Percentiles rank a stretch among this genome's conserved stretches.
These are phyloP conservation scores for Suhomyces sp. DNA, from an alignment of 805 yeast species.

Conservation along the genomic window DNA sequence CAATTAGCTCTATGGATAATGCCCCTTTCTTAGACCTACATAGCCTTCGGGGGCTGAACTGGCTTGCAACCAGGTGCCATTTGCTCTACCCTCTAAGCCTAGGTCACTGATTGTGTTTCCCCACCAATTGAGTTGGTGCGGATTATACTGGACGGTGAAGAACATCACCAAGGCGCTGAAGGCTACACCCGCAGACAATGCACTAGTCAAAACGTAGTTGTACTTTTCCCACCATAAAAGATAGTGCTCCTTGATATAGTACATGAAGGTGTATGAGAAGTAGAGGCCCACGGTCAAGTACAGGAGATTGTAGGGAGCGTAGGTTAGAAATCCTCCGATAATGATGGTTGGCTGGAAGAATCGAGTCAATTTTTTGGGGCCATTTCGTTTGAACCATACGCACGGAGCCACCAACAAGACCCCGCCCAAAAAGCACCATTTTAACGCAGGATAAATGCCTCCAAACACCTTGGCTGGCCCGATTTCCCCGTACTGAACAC, in stretches of 20 bases:
- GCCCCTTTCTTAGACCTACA: slow-evolving; percentile 27
- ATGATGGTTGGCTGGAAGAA: slow-evolving; percentile 55
- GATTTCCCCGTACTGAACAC: slow-evolving; percentile 54
- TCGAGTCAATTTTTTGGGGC: slow-evolving; percentile 30
- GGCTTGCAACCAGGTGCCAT: slow-evolving; percentile 28
- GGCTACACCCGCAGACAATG: slow-evolving; percentile 61
- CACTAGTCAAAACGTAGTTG: slow-evolving; percentile 60
- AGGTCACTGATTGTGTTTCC: slow-evolving; percentile 42
- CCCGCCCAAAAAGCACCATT: slow-evolving; percentile 62
- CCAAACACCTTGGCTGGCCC: slow-evolving; percentile 61
- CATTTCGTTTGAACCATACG: slow-evolving; percentile 32
- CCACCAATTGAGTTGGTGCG: slow-evolving; percentile 57
- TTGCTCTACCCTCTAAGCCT: slow-evolving; percentile 36
- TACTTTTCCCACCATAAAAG: slow-evolving; percentile 70
- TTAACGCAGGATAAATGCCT: slow-evolving; percentile 49
- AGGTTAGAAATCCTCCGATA: slow-evolving; percentile 47
- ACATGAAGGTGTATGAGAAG: slow-evolving; percentile 56
- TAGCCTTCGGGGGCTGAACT: slow-evolving; percentile 24
- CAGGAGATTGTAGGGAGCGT: slow-evolving; percentile 52
- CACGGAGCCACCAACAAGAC: slow-evolving; percentile 35
- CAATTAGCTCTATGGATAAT: slow-evolving; percentile 20
- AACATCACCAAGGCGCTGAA: slow-evolving; percentile 58
- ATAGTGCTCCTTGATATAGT: slow-evolving; percentile 47
- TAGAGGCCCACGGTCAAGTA: slow-evolving; percentile 60
- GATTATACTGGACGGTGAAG: slow-evolving; percentile 48